phyloP scores from a whole-genome alignment of 441 rosid genomes.

The Eruca vesicaria region DNA sequence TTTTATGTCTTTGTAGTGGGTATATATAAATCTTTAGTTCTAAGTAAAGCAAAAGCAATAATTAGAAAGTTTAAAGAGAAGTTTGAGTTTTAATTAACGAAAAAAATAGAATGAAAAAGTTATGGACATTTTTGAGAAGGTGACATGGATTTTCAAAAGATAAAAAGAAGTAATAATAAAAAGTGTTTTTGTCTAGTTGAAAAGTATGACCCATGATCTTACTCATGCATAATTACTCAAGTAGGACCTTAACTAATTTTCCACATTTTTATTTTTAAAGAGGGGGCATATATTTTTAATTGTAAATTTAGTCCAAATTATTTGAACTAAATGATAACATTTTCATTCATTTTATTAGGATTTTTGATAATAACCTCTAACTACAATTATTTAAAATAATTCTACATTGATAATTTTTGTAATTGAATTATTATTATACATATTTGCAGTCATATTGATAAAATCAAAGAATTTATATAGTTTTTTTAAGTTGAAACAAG shows the following conservation, averaged over 20 bases:
- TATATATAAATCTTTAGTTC: slow-evolving; percentile 24
- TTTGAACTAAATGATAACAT: not conserved
- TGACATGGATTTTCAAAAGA: slow-evolving; percentile 32
- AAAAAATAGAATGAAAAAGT: slow-evolving; percentile 9
- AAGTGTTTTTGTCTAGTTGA: slow-evolving; percentile 39
- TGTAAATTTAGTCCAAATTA: not conserved
- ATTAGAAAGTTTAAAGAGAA: slow-evolving; percentile 11
- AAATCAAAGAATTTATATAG: not conserved
- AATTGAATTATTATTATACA: not conserved
- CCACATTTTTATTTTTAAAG: not conserved
- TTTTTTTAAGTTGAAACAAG: not conserved
- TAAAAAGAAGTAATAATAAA: slow-evolving; percentile 36
- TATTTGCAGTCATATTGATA: not conserved
- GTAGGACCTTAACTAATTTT: slow-evolving; percentile 30
- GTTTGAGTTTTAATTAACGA: slow-evolving; percentile 26
- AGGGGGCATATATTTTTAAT: not conserved
- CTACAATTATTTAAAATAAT: not conserved
- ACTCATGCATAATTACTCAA: slow-evolving; percentile 30
- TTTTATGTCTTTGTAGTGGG: not conserved
- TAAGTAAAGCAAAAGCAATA: slow-evolving; percentile 34
- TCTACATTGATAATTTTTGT: not conserved
- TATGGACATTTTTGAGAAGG: slow-evolving; percentile 1
- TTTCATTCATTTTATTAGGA: not conserved
- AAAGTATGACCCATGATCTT: slow-evolving; percentile 31
- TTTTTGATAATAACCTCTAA: not conserved